These are phyloP conservation scores for Termitomyces sp. DNA, from an alignment of 768 basidiomycete genomes.

Conservation along the genomic window DNA sequence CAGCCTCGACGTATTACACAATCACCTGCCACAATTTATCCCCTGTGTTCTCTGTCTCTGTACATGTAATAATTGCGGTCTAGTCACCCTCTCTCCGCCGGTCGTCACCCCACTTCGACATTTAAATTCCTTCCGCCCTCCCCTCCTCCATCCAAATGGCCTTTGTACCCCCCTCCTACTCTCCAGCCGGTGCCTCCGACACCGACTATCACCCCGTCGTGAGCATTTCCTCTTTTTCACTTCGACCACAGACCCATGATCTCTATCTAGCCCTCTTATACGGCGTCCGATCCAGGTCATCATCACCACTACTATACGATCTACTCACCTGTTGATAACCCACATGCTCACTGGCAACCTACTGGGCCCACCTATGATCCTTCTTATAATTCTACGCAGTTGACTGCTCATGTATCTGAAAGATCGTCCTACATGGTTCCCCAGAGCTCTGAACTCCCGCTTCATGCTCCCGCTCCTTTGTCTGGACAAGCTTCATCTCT, in stretches of 20 bases:
- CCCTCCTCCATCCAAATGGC: background rate
- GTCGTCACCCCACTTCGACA: background rate
- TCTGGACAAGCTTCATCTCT: constrained; percentile 16
- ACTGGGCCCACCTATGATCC: background rate
- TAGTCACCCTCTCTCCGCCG: background rate
- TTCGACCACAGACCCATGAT: background rate
- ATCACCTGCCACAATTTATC: constrained; percentile 15
- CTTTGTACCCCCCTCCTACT: background rate
- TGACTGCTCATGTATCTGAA: background rate
- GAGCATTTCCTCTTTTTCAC: background rate
- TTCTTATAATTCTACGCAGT: background rate
- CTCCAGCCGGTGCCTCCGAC: background rate
- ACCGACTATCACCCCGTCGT: background rate
- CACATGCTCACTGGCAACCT: background rate
- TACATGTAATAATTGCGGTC: constrained; percentile 17
- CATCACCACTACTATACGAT: background rate
- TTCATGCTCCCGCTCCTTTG: constrained; percentile 27
- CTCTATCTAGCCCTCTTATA: background rate
- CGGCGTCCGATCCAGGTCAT: background rate
- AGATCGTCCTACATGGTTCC: constrained; percentile 7
- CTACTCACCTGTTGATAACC: background rate
- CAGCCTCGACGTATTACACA: constrained; percentile 8
- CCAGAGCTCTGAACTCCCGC: constrained; percentile 17
- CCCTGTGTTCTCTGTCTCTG: constrained; percentile 14
- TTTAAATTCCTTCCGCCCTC: background rate